Percentiles rank a stretch among this genome's conserved stretches.
Conservation (phyloP, 352 stramenopile species). For the Pythium guiyangense region DNA sequence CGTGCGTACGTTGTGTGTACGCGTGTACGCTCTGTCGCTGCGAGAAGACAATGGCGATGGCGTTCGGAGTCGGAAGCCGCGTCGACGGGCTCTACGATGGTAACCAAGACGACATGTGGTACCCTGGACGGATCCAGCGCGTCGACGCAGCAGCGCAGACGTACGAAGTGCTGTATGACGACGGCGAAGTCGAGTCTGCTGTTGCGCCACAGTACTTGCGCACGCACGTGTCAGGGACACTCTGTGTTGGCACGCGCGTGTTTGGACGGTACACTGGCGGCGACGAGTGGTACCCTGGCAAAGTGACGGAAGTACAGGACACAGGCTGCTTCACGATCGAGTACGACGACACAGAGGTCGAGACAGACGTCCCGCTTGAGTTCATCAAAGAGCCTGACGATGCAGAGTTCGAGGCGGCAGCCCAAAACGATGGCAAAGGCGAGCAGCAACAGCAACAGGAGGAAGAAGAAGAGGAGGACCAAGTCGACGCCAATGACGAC, state of each 20-base stretch:
- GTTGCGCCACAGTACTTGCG: conserved; percentile 43
- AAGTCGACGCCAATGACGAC: background rate
- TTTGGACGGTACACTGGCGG: conserved; percentile 58
- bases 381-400: conserved; percentile 39
- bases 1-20: too few species aligned
- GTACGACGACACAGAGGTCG: conserved; percentile 81
- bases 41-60: conserved; percentile 15
- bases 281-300: conserved; percentile 67
- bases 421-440: background rate
- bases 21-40: too few species aligned
- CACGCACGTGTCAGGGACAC: conserved; percentile 51
- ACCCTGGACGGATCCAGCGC: conserved; percentile 43
- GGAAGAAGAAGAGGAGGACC: background rate
- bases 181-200: conserved; percentile 53
- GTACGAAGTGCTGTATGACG: conserved; percentile 73
- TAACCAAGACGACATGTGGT: conserved; percentile 79
- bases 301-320: conserved; percentile 55
- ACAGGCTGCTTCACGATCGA: conserved; percentile 65
- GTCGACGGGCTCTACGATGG: conserved; percentile 83
- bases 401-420: background rate
- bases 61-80: conserved; percentile 47
- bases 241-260: conserved; percentile 68
- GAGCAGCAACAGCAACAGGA: background rate
- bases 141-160: conserved; percentile 20
- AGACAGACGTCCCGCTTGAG: conserved; percentile 45